These are phyloP conservation scores for Aquilaria malaccensis DNA, from an alignment of 345 rosid species.

Conservation along the genomic window DNA sequence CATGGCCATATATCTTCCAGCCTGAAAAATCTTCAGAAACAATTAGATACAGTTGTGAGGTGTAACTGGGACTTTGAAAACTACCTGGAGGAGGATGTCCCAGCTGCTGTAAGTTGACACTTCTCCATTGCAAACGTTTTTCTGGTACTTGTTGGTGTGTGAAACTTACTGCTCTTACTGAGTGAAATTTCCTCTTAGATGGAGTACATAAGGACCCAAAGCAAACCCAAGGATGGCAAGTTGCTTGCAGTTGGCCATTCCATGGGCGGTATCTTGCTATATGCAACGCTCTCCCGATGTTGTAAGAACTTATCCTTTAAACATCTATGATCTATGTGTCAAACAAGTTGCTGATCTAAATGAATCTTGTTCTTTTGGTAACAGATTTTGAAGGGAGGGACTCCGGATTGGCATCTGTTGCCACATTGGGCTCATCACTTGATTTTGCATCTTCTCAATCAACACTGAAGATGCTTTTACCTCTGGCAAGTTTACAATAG, in stretches of 20 bases:
- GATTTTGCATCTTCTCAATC: constrained; percentile 67
- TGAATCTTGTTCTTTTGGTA: neutral
- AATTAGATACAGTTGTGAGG: constrained; percentile 43
- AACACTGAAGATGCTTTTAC: constrained; percentile 48
- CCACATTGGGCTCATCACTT: constrained; percentile 61
- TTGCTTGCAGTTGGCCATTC: constrained; percentile 80
- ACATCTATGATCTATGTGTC: neutral
- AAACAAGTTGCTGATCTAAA: neutral
- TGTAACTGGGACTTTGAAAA: constrained; percentile 83
- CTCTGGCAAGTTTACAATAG: constrained; percentile 46
- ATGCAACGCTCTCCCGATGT: constrained; percentile 54
- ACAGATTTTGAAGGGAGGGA: constrained; percentile 57
- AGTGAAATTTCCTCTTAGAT: constrained; percentile 32
- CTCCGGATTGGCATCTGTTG: constrained; percentile 46
- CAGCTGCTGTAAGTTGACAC: constrained; percentile 79
- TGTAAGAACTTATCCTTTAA: constrained; percentile 26
- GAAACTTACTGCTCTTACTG: neutral
- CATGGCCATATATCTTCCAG: constrained; percentile 30
- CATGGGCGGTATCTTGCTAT: constrained; percentile 88
- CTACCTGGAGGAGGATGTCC: constrained; percentile 67
- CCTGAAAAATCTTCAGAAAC: constrained; percentile 40
- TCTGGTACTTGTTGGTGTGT: neutral
- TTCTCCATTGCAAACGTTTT: constrained; percentile 4
- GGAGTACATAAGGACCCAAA: constrained; percentile 53
- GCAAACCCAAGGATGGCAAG: constrained; percentile 55